phyloP scores from a whole-genome alignment of 805 yeast species.

The Cyberlindnera meyerae region DNA sequence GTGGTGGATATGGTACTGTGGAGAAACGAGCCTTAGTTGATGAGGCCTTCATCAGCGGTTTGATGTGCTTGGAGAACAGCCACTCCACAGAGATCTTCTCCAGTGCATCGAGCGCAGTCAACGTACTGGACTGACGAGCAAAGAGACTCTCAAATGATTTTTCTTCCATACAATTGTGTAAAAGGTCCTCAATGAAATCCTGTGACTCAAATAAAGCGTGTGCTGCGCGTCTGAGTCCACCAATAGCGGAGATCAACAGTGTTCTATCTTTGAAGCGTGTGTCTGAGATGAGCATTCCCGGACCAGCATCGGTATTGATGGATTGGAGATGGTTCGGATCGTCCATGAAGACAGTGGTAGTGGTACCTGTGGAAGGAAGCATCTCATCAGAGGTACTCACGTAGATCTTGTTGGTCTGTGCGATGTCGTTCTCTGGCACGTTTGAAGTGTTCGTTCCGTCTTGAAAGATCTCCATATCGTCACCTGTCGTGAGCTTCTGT shows the following conservation, averaged over 20 bases:
- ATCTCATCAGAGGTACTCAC: conserved; percentile 18
- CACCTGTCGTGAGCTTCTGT: background rate
- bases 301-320: conserved; percentile 32
- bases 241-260: conserved; percentile 35
- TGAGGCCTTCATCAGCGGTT: conserved; percentile 19
- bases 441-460: no score
- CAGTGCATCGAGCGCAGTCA: conserved; percentile 17
- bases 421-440: conserved; percentile 6
- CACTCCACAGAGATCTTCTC: conserved; percentile 27
- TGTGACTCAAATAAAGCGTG: conserved; percentile 22
- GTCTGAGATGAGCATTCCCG: conserved; percentile 30
- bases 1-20: conserved; percentile 1
- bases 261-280: conserved; percentile 17
- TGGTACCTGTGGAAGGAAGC: conserved; percentile 3
- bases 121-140: conserved; percentile 4
- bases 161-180: conserved; percentile 9
- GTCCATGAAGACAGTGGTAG: conserved; percentile 27
- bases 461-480: conserved; percentile 1
- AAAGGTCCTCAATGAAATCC: conserved; percentile 11
- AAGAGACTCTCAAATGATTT: conserved; percentile 15
- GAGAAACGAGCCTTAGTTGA: conserved; percentile 21
- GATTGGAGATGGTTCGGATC: conserved; percentile 31
- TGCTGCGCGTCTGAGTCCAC: conserved; percentile 38
- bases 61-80: conserved; percentile 22
- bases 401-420: conserved; percentile 23